Evolutionary conservation across 2,329 filamentous ascomycete species (phyloP), one percentile per base, ranked within the genome.

Genomic region (Talaromyces sp.): DNA sequence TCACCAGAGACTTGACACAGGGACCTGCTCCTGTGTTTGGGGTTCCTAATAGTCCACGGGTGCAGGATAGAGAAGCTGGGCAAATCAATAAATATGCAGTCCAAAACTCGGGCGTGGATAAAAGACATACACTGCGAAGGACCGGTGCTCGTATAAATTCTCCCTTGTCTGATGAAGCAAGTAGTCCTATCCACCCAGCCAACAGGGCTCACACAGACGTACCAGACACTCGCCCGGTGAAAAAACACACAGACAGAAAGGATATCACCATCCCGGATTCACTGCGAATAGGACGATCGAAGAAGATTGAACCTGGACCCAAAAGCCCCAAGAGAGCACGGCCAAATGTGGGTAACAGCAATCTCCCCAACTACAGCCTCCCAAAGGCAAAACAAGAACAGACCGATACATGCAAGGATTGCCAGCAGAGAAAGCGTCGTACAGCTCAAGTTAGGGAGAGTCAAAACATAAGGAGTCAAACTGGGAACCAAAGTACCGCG

Each of bases 1-100:
- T 73, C 43, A 72, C 72, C 5, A 67, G 69, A 53, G 70, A 71
- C 38, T 55, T 74, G 19, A 63, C 65, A 38, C 62, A 62, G 5
- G 64, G 61, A 29, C 67, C 67, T 51, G 57, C 63, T 17, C 61
- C 65, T 17, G 52, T 70, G 21, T 51, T 65, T 27, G 17, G 60
- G 32, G 52, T 12, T 11, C 12, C 24, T 41, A 27, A 38, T 41
- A 27, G 24, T 55, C 32, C 24, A 24, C 53, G 19, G 12, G 48
- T 14, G 1, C 12, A 29, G 14, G 21, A 46, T 2, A n/a, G 19
- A 29, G 24, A 55, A 55, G 53, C 2, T 8, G 17, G 19, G 31
- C n/a, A 17, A n/a, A 21, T 21, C 8, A 38, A 17, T 41, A n/a
- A 17, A 19, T 21, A 35, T 24, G 7, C 53, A 5, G 29, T 1